Base-by-base conservation (phyloP, 2,329 filamentous ascomycete genomes). In the Aureobasidium sp. region DNA sequence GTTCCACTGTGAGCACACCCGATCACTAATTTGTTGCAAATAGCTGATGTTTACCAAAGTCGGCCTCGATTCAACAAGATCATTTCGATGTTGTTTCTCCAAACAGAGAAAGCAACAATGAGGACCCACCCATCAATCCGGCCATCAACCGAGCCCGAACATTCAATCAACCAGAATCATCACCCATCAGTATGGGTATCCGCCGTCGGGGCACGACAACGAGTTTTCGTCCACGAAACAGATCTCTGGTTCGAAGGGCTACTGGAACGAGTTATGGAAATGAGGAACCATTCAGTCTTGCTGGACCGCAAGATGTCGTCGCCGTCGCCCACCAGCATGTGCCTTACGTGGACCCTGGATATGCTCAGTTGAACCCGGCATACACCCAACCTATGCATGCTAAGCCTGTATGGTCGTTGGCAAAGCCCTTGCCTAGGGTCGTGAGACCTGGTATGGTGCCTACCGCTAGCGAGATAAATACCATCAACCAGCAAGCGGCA, bases 391-490 rank as follows among this genome's bases (percentile, higher is more conserved):
- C 61, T 9, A 42, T 47, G 41, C 50, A 58, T 37, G 25, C 42
- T 10, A 41, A 47, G 10, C 61, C 61, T 4, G 52, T 62, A 16
- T 62, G 52, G 53, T 47, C 39, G 9, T 36, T 62, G 15, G 61
- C 61, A 1, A 59, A 58, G 16, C 53, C 61, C 1, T 41, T 62
- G 7, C 61, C 61, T n/a, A 34, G 61, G 3, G 47, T 59, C 3
- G 42, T 62, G 37, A 45, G 61, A n/a, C 61, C 61, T 10, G 61
- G 61, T 27, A 62, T 62, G 61, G 53, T 62, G 1, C 59, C 59
- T 6, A 55, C 59, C 1, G 41, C 59, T 11, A 59, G 57, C 29
- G 57, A 59, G 6, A 21, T 59, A 6, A 29, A 59, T 6, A 49
- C 5, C 21, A 45, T 59, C 44, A 25, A 41, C 4, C 13, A 50